Conservation (phyloP, 2,329 filamentous ascomycete genomes). For the Pseudogymnoascus sp. region DNA sequence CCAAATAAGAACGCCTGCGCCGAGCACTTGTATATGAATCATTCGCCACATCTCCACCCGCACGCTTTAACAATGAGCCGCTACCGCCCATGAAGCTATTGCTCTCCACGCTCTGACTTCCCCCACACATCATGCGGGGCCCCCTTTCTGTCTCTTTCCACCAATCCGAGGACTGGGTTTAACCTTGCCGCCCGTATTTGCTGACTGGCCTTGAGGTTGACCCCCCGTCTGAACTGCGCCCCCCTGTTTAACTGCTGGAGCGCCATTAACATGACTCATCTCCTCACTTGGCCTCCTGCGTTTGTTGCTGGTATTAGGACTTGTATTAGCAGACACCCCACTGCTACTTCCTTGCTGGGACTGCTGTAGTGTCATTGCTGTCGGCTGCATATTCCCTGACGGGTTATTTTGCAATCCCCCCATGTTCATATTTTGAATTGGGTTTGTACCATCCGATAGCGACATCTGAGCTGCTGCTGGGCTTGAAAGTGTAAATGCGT, state of each 20-base stretch:
- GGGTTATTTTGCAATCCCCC: constrained; percentile 25
- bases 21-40: neutral
- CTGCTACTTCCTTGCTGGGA: constrained; percentile 61
- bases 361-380: constrained; percentile 57
- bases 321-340: constrained; percentile 58
- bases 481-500: constrained; percentile 28
- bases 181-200: constrained; percentile 18
- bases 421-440: constrained; percentile 49
- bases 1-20: constrained; percentile 6
- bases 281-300: constrained; percentile 32
- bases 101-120: neutral
- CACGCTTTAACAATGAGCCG: neutral
- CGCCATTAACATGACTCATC: constrained; percentile 25
- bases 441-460: constrained; percentile 46
- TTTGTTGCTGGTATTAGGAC: constrained; percentile 31
- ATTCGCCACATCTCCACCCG: neutral
- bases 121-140: constrained; percentile 16
- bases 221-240: constrained; percentile 25
- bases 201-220: neutral
- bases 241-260: constrained; percentile 14
- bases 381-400: constrained; percentile 53
- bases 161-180: constrained; percentile 33
- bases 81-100: neutral
- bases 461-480: constrained; percentile 52
- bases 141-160: constrained; percentile 30